A percentile compares a stretch with the other conserved stretches of the same genome.
Evolutionary conservation across 2,329 filamentous ascomycete genomes (phyloP).

Genomic region (Falciphora oryzae): DNA sequence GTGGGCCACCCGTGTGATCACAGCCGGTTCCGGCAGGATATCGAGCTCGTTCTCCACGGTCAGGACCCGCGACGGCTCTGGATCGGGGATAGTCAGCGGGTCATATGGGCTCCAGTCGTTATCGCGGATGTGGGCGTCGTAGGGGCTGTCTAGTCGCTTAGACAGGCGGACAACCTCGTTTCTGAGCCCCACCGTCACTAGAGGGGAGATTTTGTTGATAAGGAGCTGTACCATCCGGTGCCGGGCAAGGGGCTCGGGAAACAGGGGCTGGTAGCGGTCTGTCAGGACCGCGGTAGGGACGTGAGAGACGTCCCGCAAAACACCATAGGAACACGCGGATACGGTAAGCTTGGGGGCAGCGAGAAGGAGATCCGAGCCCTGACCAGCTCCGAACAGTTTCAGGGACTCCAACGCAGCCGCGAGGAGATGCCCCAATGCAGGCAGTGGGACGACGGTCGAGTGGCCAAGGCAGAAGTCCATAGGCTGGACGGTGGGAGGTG

Average conservation of each 20-base stretch:
- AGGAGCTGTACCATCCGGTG: conserved; percentile 31
- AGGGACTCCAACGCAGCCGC: neutral
- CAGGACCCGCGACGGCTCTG: conserved; percentile 18
- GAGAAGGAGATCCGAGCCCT: conserved; percentile 14
- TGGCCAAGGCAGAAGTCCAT: conserved; percentile 36
- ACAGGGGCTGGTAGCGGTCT: conserved; percentile 34
- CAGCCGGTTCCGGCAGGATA: conserved; percentile 30
- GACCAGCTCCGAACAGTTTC: neutral
- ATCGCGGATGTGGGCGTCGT: neutral
- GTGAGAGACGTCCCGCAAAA: conserved; percentile 25
- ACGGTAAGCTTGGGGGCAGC: conserved; percentile 31
- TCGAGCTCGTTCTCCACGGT: conserved; percentile 32
- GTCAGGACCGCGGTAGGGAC: conserved; percentile 27
- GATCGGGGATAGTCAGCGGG: neutral
- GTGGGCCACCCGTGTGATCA: conserved; percentile 32
- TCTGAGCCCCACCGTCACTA: conserved; percentile 30
- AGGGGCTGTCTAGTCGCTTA: neutral
- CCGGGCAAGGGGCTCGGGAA: conserved; percentile 29
- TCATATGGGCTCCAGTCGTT: neutral
- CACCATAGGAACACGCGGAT: conserved; percentile 34
- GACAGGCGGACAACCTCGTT: conserved; percentile 9
- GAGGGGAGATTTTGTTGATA: conserved; percentile 31
- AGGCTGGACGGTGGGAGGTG: conserved; percentile 17
- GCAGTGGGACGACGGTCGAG: conserved; percentile 29
- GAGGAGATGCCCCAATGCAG: conserved; percentile 22